Evolutionary conservation across 495 filamentous ascomycete species (phyloP).

Genomic region (Aspergillus coremiiformis): DNA sequence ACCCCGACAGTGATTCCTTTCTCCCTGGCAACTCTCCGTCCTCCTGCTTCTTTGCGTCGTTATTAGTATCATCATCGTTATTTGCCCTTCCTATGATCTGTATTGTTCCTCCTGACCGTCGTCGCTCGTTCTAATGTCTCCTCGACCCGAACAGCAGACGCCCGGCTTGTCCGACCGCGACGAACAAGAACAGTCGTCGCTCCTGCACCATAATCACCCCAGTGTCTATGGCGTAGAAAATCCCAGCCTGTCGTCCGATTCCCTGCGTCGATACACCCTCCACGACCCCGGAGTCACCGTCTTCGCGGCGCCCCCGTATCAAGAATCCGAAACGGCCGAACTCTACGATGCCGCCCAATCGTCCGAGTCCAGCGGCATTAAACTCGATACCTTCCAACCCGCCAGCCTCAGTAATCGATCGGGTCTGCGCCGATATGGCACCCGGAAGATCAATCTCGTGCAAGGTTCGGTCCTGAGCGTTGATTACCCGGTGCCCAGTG

Average conservation of each 20-base stretch:
- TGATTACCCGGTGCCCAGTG: constrained; percentile 94
- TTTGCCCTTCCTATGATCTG: no score
- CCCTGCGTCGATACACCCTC: constrained; percentile 31
- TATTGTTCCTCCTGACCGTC: neutral
- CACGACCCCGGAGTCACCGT: constrained; percentile 29
- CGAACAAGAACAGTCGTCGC: constrained; percentile 23
- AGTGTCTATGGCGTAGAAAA: constrained; percentile 56
- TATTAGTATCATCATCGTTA: no score
- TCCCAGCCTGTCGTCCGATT: constrained; percentile 55
- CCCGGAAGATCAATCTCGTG: constrained; percentile 90
- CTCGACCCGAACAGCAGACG: constrained; percentile 13
- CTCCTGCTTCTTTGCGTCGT: no score
- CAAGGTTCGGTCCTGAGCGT: constrained; percentile 94
- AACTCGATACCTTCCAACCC: constrained; percentile 58
- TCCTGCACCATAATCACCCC: constrained; percentile 39
- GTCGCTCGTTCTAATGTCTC: neutral
- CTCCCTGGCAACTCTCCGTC: no score
- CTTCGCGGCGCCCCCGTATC: constrained; percentile 42
- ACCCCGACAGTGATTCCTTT: no score
- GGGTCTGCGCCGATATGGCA: constrained; percentile 80
- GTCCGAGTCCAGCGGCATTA: constrained; percentile 14
- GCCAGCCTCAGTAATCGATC: constrained; percentile 71
- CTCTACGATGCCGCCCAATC: constrained; percentile 15
- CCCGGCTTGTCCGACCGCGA: constrained; percentile 25
- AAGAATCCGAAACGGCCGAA: constrained; percentile 46